A percentile compares a stretch with the other conserved stretches of the same genome.
Conservation (phyloP, 306 rosid genomes). For the Datisca glomerata region DNA sequence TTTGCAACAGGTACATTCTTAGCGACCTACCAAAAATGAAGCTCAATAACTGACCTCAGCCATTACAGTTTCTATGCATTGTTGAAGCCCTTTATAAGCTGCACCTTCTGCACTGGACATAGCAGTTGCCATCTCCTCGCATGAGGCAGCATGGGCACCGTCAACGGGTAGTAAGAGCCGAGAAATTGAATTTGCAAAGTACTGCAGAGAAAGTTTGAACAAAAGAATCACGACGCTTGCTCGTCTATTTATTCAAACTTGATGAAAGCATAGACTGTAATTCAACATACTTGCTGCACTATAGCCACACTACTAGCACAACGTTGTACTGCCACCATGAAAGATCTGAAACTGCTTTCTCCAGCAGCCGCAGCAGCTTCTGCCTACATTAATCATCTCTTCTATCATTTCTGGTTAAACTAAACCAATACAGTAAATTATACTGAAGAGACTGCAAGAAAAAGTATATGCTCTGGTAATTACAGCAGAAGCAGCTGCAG, state of each 20-base stretch:
- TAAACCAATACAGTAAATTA: constrained; percentile 9
- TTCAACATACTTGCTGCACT: constrained; percentile 79
- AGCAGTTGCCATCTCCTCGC: constrained; percentile 98
- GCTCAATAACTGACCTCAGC: constrained; percentile 66
- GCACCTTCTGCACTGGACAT: constrained; percentile 99
- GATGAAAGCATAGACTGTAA: constrained; percentile 13
- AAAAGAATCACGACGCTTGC: constrained; percentile 4
- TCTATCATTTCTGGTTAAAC: constrained; percentile 10
- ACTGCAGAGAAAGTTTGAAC: constrained; percentile 36
- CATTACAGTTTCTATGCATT: constrained; percentile 98
- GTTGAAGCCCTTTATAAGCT: constrained; percentile 90
- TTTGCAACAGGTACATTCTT: no score
- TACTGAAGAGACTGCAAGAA: constrained; percentile 13
- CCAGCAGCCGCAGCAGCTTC: constrained; percentile 99
- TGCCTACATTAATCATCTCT: constrained; percentile 48
- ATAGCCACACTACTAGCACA: constrained; percentile 99
- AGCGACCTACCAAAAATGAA: background rate
- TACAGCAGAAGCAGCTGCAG: constrained; percentile 99
- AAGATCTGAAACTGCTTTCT: constrained; percentile 98
- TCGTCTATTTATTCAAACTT: constrained; percentile 6
- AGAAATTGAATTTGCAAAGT: constrained; percentile 87
- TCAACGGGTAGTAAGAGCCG: constrained; percentile 97
- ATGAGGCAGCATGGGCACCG: constrained; percentile 98
- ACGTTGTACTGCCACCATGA: constrained; percentile 99
- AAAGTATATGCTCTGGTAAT: constrained; percentile 15